These are phyloP conservation scores for Tetraselmis striata DNA, from an alignment of 139 green algal genomes.

Conservation along the genomic window DNA sequence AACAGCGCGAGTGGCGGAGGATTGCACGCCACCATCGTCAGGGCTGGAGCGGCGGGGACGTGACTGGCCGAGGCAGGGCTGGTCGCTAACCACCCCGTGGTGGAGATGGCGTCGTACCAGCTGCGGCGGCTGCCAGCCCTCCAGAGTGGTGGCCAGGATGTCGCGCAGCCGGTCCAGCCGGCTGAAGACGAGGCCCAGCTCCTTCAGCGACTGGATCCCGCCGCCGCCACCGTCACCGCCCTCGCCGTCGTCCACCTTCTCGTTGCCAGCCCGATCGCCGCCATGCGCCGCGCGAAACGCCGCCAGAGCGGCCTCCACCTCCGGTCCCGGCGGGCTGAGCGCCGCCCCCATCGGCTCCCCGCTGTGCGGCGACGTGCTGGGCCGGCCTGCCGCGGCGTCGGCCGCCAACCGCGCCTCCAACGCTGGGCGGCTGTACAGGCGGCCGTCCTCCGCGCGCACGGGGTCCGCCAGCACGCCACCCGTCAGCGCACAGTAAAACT, in stretches of 20 bases:
- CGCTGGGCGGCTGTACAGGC: neutral
- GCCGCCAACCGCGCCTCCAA: neutral
- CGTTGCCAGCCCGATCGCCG: neutral
- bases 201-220: neutral
- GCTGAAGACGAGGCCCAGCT: neutral
- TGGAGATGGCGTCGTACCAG: too few species aligned
- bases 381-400: neutral
- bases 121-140: constrained; percentile 6
- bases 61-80: too few species aligned
- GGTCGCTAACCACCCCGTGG: too few species aligned
- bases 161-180: constrained; percentile 6
- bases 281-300: neutral
- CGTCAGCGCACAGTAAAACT: neutral
- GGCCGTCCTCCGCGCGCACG: neutral
- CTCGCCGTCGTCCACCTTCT: too few species aligned
- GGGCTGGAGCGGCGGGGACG: too few species aligned
- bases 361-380: neutral
- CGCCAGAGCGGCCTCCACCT: neutral
- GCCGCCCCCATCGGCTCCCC: neutral
- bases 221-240: too few species aligned
- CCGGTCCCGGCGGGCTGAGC: neutral
- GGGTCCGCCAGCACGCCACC: neutral
- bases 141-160: neutral
- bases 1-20: too few species aligned
- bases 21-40: too few species aligned